phyloP scores from a whole-genome alignment of 2,329 filamentous ascomycete species.

The Boeremia exigua region DNA sequence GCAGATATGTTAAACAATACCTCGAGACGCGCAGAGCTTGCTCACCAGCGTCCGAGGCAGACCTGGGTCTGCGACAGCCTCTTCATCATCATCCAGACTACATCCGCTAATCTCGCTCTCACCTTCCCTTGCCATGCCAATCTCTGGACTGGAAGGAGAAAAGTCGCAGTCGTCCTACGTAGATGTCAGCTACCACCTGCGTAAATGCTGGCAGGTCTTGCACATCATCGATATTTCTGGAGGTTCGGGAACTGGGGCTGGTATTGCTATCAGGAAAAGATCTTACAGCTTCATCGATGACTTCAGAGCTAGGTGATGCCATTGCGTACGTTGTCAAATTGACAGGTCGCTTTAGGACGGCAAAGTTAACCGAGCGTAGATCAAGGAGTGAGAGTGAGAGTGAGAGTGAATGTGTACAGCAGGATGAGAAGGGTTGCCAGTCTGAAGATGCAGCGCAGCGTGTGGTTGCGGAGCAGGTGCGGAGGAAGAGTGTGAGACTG shows the following conservation, averaged over 20 bases:
- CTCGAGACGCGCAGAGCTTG: too few relatives aligned
- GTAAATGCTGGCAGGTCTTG: neutral
- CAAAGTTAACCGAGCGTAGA: neutral
- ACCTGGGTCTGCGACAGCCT: neutral
- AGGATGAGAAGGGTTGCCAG: too few relatives aligned
- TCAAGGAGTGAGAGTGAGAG: neutral
- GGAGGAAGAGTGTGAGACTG: neutral
- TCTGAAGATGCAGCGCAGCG: neutral
- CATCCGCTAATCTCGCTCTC: neutral
- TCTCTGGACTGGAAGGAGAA: neutral
- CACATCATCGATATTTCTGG: neutral
- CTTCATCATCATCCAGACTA: neutral
- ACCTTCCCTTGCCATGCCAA: constrained; percentile 2
- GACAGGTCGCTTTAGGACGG: neutral
- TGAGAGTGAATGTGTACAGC: neutral
- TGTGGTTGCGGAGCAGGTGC: neutral
- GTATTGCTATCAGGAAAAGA: neutral
- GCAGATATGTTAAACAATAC: neutral
- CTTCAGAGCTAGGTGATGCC: neutral
- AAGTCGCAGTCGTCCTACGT: neutral
- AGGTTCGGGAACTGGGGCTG: neutral
- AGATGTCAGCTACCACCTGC: neutral
- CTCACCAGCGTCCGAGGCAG: neutral
- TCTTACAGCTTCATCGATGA: neutral
- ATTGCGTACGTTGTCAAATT: neutral